Evolutionary conservation across 331 rosid species (phyloP), one percentile per base, ranked within the genome.

Genomic region (Erythrophleum ivorense): DNA sequence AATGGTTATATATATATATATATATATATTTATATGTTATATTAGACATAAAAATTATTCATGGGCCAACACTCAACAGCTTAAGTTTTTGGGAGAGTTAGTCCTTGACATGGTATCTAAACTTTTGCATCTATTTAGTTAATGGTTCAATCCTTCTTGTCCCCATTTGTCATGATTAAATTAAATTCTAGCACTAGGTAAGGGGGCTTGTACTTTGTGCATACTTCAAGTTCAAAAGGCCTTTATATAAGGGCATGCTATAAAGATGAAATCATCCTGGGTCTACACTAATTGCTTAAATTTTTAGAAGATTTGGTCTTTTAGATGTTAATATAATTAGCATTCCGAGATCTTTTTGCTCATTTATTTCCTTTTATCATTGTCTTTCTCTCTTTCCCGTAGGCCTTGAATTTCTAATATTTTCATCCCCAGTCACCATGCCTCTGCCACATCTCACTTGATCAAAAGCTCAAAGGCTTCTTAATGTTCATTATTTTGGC

Each of bases 391-490:
- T 24, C 29, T 24, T 24, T 24, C 29, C 29, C 29, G 29, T 24
- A 24, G 29, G 29, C 29, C 29, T 24, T 24, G 29, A 24, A 24
- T 24, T 24, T 24, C 29, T 24, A 24, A 24, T 24, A 24, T 24
- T 24, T 24, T 24, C 29, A 24, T 24, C 29, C 29, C 58, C 21
- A 58, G 29, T 59, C 71, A 43, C 3, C 60, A 62, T 46, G 53
- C 48, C 34, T 24, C 60, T 18, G 31, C 64, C 64, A 19, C 31
- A n/a, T 36, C 49, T 59, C 59, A 43, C 64, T 62, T 59, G 33
- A 71, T 60, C 78, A 2, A 40, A 80, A 58, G 83, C 34, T 33
- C 52, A 46, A 59, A 54, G 9, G 59, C 64, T 46, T 59, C 72
- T 16, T n/a, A 13, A 6, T 71, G 73, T 60, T 80, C 73, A 13